These are phyloP conservation scores for Trichoderma virens DNA, from an alignment of 495 filamentous ascomycete species.

Conservation along the genomic window DNA sequence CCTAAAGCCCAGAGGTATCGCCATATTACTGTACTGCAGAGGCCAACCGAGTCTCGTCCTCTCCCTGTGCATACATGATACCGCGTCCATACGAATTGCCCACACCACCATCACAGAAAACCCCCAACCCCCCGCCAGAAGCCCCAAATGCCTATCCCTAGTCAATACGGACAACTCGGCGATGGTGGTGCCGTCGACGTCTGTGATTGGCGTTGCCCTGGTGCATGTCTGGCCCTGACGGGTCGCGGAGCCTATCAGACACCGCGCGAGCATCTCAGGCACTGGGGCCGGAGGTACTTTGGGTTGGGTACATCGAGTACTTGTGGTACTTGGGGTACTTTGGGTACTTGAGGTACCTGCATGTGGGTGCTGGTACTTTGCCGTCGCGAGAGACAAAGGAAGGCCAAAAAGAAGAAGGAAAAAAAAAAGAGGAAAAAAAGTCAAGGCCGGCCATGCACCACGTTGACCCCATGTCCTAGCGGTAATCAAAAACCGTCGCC, in stretches of 20 bases:
- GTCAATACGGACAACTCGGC: slow-evolving; percentile 8
- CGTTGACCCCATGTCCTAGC: slow-evolving; percentile 1
- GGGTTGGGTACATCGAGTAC: too few relatives aligned
- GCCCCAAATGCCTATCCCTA: neutral
- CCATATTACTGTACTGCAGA: too few relatives aligned
- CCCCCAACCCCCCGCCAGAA: neutral
- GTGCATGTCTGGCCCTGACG: neutral
- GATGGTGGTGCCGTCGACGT: neutral
- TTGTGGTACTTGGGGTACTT: neutral
- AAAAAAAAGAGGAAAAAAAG: neutral
- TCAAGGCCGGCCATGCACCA: neutral
- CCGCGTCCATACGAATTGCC: neutral
- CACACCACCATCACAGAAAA: neutral
- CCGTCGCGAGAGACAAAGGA: neutral
- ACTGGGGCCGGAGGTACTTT: too few relatives aligned
- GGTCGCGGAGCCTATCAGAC: neutral
- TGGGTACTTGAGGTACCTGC: slow-evolving; percentile 2
- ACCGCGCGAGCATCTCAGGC: neutral
- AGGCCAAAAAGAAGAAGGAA: neutral
- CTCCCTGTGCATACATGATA: neutral
- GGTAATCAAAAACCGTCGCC: slow-evolving; percentile 7
- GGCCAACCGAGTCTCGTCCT: too few relatives aligned
- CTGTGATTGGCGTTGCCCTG: neutral
- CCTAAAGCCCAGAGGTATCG: neutral
- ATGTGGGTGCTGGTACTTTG: neutral